phyloP scores from a whole-genome alignment of 148 eudicot genomes.

The Salicornia ramosissima region DNA sequence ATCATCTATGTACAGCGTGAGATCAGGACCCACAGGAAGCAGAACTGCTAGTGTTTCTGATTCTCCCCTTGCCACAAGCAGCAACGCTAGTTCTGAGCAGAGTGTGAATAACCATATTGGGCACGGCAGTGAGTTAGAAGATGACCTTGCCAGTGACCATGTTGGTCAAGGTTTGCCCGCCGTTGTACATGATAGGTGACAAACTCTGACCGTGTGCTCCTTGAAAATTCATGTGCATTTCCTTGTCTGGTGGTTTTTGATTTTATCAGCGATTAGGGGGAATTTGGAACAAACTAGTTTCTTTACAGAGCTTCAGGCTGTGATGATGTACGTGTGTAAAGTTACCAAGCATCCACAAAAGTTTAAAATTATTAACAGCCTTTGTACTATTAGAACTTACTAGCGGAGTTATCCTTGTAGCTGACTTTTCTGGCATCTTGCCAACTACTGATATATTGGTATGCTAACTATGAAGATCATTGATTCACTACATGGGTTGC shows the following conservation, averaged over 20 bases:
- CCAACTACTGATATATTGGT: conserved; percentile 18
- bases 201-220: not conserved
- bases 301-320: conserved; percentile 12
- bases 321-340: conserved; percentile 33
- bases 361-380: conserved; percentile 19
- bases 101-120: conserved; percentile 78
- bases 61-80: conserved; percentile 97
- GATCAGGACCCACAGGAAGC: conserved; percentile 74
- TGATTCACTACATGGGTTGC: conserved; percentile 8
- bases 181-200: conserved; percentile 43
- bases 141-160: conserved; percentile 53
- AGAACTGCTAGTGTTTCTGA: conserved; percentile 72
- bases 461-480: conserved; percentile 26
- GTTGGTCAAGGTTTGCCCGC: conserved; percentile 39
- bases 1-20: conserved; percentile 95
- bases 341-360: conserved; percentile 15
- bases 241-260: conserved; percentile 13
- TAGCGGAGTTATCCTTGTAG: conserved; percentile 20
- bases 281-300: conserved; percentile 8
- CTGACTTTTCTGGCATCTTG: conserved; percentile 20
- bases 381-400: conserved; percentile 13
- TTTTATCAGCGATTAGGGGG: conserved; percentile 14
- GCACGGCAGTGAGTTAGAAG: conserved; percentile 47
- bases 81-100: conserved; percentile 84
- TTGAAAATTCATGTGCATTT: conserved; percentile 7